Evolutionary conservation across 768 basidiomycete genomes (phyloP), one percentile per base, ranked within the genome.

Genomic region (Podaxis mareebaensis): DNA sequence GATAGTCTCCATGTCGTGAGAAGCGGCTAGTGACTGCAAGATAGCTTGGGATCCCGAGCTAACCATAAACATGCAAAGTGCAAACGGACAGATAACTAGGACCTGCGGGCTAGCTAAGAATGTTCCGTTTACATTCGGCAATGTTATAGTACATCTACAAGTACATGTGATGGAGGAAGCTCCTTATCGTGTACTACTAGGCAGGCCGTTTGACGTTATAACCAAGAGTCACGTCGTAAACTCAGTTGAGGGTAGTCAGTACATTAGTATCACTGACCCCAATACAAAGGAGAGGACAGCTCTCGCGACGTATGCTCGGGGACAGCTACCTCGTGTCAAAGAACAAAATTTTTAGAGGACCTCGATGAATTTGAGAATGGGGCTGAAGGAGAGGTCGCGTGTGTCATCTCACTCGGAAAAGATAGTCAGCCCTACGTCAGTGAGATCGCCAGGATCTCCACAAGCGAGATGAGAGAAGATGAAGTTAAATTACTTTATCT

Each of bases 181-280:
- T 0, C 67, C 74, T 0, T 76, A 76, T 56, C 61, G 66, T 12
- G 67, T 76, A 1, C 39, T 76, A 5, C 53, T 76, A 1, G 74
- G 74, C 1, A 57, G 74, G 39, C 73, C 75, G 2, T 75, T 76
- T 57, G 70, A 74, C 58, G 67, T 69, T 1, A 48, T 75, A 1
- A 73, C 72, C 1, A 13, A 40, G 3, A 40, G 39, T 40, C 10
- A 13, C 10, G 1, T 40, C 4, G 39, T 13, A 1, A 40, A 40
- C 39, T 40, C 39, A 2, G 39, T 15, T 4, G 39, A 13, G 2
- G 39, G 39, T 0, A 15, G 39, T 11, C 39, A 40, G 15, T 13
- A 40, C 3, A 40, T 40, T 8, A 40, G 15, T 0, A 42, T 76
- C 1, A 66, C 51, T 3, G 67, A 75, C 65, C 74, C 75, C 2